These are phyloP conservation scores for Fusarium multiceps DNA, from an alignment of 2,329 filamentous ascomycete species.

Conservation along the genomic window DNA sequence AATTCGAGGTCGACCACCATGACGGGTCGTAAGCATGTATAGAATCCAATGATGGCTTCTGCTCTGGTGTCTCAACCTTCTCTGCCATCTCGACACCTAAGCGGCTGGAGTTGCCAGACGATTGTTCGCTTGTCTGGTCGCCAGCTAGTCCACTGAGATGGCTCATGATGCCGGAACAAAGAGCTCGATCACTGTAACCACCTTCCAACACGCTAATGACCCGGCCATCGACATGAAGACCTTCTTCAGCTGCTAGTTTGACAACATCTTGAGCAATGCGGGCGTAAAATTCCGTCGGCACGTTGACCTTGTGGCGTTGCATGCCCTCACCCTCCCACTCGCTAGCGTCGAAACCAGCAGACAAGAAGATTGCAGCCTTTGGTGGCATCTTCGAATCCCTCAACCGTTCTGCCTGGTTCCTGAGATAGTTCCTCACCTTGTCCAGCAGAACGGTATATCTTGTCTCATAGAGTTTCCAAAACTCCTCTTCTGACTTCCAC, in stretches of 20 bases:
- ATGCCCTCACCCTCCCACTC: slow-evolving; percentile 93
- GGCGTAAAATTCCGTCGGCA: slow-evolving; percentile 96
- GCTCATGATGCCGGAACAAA: slow-evolving; percentile 88
- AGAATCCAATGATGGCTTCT: slow-evolving; percentile 38
- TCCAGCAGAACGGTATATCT: slow-evolving; percentile 82
- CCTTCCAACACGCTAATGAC: slow-evolving; percentile 95
- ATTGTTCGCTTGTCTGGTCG: slow-evolving; percentile 57
- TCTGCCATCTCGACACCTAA: slow-evolving; percentile 70
- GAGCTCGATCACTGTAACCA: slow-evolving; percentile 91
- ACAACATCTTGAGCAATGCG: slow-evolving; percentile 88
- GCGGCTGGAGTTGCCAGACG: slow-evolving; percentile 52
- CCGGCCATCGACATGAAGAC: slow-evolving; percentile 80
- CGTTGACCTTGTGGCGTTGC: slow-evolving; percentile 95
- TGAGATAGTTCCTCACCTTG: slow-evolving; percentile 83
- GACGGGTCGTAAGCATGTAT: slow-evolving; percentile 68
- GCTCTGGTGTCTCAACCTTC: slow-evolving; percentile 56
- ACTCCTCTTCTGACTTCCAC: slow-evolving; percentile 85
- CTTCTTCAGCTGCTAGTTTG: slow-evolving; percentile 82
- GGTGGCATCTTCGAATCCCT: slow-evolving; percentile 69
- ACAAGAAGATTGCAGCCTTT: slow-evolving; percentile 91
- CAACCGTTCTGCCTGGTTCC: slow-evolving; percentile 75
- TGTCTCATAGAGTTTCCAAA: slow-evolving; percentile 87
- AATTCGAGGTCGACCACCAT: slow-evolving; percentile 76
- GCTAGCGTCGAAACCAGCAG: slow-evolving; percentile 95
- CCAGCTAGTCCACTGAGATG: slow-evolving; percentile 86